Base-by-base conservation (phyloP, 164 flowering plant species). In the Magnolia sinica region DNA sequence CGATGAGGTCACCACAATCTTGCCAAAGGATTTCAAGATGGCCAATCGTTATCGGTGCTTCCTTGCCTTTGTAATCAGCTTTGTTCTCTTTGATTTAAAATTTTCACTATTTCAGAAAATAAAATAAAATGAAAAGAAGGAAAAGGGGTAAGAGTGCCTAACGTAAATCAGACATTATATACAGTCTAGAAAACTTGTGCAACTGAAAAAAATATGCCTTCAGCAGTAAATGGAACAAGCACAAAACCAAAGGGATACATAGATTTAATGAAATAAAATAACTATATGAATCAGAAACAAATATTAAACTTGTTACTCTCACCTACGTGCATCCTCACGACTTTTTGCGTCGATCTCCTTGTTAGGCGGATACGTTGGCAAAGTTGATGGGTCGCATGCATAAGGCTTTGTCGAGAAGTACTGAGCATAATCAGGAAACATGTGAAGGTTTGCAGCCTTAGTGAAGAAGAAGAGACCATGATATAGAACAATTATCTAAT, bases 341-440 rank as follows among this genome's bases (percentile, higher is more conserved):
- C 65, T 74, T 82, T 91, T 96, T 2, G 94, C 94, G 86, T 92
- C 98, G 61, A 93, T 90, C 82, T 96, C 99, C 76, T 94, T 96
- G 84, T 82, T 91, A 19, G 98, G 97, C 37, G 93, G 88, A 83
- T 93, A 96, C 76, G 89, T 89, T 18, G 99, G 99, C 84, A 96
- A 82, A 81, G 87, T 87, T 73, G 95, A 88, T 29, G 99, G 96
- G 27, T 90, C 92, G 74, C 97, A 94, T 14, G 99, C 91, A 83
- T 83, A 91, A 64, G 99, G 99, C 81, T 78, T 83, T 11, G 96
- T 87, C 49, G 11, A 75, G 87, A 96, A 96, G 80, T 91, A 96
- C 99, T 96, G 92, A 49, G 51, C 65, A 78, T 18, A 55, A 55
- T 3, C 16, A 55, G 22, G 29, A 66, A 66, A 66, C 13, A 66